Conservation (phyloP, 108 stramenopile species). For the Seminavis robusta region DNA sequence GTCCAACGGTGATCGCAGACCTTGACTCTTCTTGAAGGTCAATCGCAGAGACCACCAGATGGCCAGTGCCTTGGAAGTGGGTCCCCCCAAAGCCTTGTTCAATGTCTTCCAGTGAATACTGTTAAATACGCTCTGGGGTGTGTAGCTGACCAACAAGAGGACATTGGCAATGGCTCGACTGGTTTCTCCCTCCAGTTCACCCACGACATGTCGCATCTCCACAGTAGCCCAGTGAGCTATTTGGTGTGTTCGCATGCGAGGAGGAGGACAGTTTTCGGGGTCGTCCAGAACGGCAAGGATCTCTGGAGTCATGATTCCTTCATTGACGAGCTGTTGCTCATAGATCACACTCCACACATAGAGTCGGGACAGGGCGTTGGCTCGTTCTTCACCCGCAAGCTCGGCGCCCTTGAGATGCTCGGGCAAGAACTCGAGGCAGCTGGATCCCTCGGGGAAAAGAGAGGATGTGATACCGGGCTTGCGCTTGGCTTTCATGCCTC, state of each 20-base stretch:
- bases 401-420: neutral
- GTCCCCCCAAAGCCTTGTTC: neutral
- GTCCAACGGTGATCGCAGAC: too few species aligned
- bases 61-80: neutral
- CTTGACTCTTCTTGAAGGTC: neutral
- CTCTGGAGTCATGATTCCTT: neutral
- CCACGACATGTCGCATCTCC: neutral
- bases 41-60: conserved; percentile 7
- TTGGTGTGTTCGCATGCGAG: neutral
- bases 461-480: neutral
- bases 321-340: neutral
- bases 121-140: neutral
- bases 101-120: neutral
- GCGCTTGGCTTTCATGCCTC: neutral
- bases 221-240: neutral
- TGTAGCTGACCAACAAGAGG: neutral
- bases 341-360: neutral
- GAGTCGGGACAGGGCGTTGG: neutral
- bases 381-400: neutral
- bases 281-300: neutral
- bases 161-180: neutral
- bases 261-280: neutral
- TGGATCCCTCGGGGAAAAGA: neutral
- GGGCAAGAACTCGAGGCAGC: neutral
- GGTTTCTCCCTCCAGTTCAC: neutral